Percentiles rank a stretch among this genome's conserved stretches.
phyloP scores from a whole-genome alignment of 1,284 basidiomycete species.

The Ustilago xerochloae region DNA sequence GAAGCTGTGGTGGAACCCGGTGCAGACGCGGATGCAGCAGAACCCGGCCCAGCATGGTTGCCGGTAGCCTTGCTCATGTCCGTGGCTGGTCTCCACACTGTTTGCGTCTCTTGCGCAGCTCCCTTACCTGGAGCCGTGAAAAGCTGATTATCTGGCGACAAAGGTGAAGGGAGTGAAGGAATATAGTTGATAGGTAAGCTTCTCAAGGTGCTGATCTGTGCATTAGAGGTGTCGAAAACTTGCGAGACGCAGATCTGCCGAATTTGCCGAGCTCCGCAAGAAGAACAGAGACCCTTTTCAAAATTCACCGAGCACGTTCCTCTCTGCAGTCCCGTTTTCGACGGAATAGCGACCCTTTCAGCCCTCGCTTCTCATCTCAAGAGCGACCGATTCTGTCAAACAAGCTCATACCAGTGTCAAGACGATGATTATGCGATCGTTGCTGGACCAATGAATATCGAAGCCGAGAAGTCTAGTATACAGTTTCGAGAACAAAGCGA shows the following conservation, averaged over 20 bases:
- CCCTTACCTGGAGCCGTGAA: no score
- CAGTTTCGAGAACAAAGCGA: neutral
- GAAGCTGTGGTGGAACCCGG: neutral
- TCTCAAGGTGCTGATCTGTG: neutral
- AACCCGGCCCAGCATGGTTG: neutral
- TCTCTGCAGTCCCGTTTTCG: no score
- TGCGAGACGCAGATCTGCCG: neutral
- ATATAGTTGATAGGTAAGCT: neutral
- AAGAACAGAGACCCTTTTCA: neutral
- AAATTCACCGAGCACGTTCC: conserved; percentile 6
- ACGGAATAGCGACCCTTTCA: no score
- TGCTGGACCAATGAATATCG: neutral
- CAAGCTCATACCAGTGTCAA: no score
- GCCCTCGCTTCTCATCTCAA: neutral
- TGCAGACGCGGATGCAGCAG: neutral
- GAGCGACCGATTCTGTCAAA: no score
- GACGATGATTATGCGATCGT: no score
- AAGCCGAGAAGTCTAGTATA: neutral
- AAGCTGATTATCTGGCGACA: no score
- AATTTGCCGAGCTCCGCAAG: conserved; percentile 9
- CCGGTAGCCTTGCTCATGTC: conserved; percentile 9
- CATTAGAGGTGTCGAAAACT: neutral
- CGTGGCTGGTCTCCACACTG: neutral
- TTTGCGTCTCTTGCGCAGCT: neutral
- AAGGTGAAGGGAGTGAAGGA: no score